A percentile compares a stretch with the other conserved stretches of the same genome.
Conservation (phyloP, 2,329 filamentous ascomycete genomes). For the Polychaeton citri region DNA sequence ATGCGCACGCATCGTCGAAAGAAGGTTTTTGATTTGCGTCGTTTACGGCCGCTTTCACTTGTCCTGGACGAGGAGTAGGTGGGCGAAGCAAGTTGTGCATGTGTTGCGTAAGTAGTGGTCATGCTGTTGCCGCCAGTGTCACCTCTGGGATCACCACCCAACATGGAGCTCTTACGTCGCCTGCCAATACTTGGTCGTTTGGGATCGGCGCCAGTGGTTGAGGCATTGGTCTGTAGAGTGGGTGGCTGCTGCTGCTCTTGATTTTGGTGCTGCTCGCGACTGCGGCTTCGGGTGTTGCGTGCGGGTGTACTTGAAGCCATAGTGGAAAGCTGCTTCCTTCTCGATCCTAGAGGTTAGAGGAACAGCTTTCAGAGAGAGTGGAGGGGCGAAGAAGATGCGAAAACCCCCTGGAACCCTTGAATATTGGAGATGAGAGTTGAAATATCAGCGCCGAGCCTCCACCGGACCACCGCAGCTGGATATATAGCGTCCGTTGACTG, state of each 20-base stretch:
- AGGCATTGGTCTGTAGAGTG: not conserved
- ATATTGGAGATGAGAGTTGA: too few relatives aligned
- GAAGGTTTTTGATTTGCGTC: constrained; percentile 30
- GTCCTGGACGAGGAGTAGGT: not conserved
- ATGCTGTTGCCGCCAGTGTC: constrained; percentile 39
- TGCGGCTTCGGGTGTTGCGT: not conserved
- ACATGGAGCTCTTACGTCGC: constrained; percentile 21
- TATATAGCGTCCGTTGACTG: too few relatives aligned
- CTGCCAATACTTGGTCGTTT: constrained; percentile 5
- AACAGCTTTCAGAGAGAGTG: too few relatives aligned
- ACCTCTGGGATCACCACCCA: constrained; percentile 39
- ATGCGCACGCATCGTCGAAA: constrained; percentile 33
- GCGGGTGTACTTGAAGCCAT: not conserved
- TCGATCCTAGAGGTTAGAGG: too few relatives aligned
- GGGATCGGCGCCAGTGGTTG: not conserved
- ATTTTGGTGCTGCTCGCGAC: not conserved
- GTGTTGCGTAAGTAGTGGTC: constrained; percentile 24
- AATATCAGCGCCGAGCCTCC: too few relatives aligned
- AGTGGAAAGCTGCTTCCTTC: too few relatives aligned
- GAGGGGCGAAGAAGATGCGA: too few relatives aligned
- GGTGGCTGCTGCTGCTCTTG: not conserved
- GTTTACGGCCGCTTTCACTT: constrained; percentile 25
- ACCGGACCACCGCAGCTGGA: too few relatives aligned
- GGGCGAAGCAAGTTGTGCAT: not conserved
- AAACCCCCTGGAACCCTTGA: too few relatives aligned